Evolutionary conservation across 2,329 filamentous ascomycete species (phyloP), one percentile per base, ranked within the genome.

Genomic region (Sclerotinia spermophila): DNA sequence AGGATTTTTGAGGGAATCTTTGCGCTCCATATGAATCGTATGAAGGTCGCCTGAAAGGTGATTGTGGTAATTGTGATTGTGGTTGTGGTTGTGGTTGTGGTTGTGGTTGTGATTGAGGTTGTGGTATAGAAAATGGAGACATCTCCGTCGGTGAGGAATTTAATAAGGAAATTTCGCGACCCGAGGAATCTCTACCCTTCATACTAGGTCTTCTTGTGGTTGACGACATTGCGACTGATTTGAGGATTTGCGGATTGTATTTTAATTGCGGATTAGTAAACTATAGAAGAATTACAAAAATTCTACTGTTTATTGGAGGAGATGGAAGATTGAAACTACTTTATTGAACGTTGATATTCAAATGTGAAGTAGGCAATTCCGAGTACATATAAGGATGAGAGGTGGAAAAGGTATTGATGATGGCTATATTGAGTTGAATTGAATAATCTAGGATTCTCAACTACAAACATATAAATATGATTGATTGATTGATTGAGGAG

Each of bases 91-190:
- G 56, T 19, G 44, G 30, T 13, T 65, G 56, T 73, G 38, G n/a
- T n/a, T 62, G 35, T 42, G 67, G 13, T 19, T 45, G 40, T 40
- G 48, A 21, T 15, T 38, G 56, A 11, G 44, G 30, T 13, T 65
- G 56, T 73, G 38, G 65, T 71, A 71, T 64, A 74, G 72, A 73
- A 73, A 70, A 53, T 72, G 71, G 73, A 71, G 77, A 71, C 70
- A 89, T 86, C 38, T 55, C 48, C 21, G 67, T 24, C 33, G 56
- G 45, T n/a, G 40, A 45, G 8, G 67, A 27, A 78, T 89, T 89
- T 53, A 89, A 82, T 15, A 89, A 82, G 67, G 87, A 89, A 77
- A 89, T 84, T 79, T 83, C 82, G 74, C 86, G 85, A 75, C 87
- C 87, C 56, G 83, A 81, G 58, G 86, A 85, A 79, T 89, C 85